phyloP scores from a whole-genome alignment of 371 early-diverging fungal species.

The Mortierella sp. region DNA sequence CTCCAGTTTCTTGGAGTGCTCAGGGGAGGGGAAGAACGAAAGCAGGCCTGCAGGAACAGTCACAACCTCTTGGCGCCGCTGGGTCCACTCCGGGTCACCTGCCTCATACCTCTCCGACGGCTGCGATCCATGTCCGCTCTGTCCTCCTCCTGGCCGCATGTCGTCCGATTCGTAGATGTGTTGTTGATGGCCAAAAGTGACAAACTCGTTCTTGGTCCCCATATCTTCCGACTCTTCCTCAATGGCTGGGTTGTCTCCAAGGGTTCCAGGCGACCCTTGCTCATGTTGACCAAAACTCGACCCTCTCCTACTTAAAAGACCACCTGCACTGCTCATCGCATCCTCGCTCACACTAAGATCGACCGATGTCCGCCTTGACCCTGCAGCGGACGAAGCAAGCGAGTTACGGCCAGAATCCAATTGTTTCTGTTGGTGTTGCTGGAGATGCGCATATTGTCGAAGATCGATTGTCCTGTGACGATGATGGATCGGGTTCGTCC shows the following conservation, averaged over 20 bases:
- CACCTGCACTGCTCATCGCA: background rate
- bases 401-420: conserved; percentile 13
- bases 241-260: conserved; percentile 1
- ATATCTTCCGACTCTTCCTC: conserved; percentile 25
- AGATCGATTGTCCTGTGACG: conserved; percentile 39
- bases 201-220: conserved; percentile 15
- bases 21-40: conserved; percentile 51
- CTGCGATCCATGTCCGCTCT: conserved; percentile 1
- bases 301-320: background rate
- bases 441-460: conserved; percentile 25
- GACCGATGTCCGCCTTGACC: conserved; percentile 36
- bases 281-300: background rate
- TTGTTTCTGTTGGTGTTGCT: conserved; percentile 22
- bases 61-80: conserved; percentile 44
- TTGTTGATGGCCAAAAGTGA: conserved; percentile 41
- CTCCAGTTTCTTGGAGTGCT: conserved; percentile 49
- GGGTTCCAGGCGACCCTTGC: background rate
- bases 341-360: conserved; percentile 17
- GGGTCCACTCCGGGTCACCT: conserved; percentile 7
- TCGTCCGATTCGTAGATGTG: conserved; percentile 40
- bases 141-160: background rate
- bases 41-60: conserved; percentile 49
- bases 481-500: conserved; percentile 50
- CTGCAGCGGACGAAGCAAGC: conserved; percentile 18
- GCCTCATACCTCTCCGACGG: background rate